phyloP scores from a whole-genome alignment of 352 stramenopile genomes.

The Phytophthora pini region DNA sequence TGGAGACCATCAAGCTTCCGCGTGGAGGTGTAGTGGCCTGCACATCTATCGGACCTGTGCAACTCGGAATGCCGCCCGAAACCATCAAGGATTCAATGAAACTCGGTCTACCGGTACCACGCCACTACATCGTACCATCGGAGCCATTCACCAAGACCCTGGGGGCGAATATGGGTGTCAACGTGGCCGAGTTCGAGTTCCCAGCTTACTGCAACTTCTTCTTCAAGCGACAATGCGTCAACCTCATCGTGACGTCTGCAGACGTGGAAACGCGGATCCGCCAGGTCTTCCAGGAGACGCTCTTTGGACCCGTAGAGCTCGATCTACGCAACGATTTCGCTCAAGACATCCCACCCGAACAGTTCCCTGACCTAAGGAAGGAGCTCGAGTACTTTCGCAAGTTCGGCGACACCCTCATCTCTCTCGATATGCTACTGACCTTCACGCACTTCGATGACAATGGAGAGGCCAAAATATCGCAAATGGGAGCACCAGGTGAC shows the following conservation, averaged over 20 bases:
- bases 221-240: constrained; percentile 88
- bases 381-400: constrained; percentile 92
- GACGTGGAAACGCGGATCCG: constrained; percentile 86
- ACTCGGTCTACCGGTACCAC: constrained; percentile 92
- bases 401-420: constrained; percentile 91
- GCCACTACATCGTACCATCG: constrained; percentile 95
- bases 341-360: constrained; percentile 52
- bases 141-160: constrained; percentile 96
- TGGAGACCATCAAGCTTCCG: constrained; percentile 78
- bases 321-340: constrained; percentile 85
- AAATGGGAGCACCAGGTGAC: constrained; percentile 60
- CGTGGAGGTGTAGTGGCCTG: constrained; percentile 77
- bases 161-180: constrained; percentile 94
- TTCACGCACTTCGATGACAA: constrained; percentile 89
- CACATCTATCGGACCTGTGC: constrained; percentile 81
- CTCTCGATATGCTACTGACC: constrained; percentile 88
- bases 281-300: constrained; percentile 90
- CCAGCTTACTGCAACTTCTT: constrained; percentile 98
- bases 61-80: constrained; percentile 96
- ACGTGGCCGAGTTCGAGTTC: constrained; percentile 98
- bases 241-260: constrained; percentile 81
- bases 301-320: constrained; percentile 80
- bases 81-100: constrained; percentile 98
- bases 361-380: constrained; percentile 79
- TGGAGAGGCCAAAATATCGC: constrained; percentile 58